Percentiles rank a stretch among this genome's conserved stretches.
Conservation (phyloP, 78 protist species). For the Dictyostelium firmibasis region DNA sequence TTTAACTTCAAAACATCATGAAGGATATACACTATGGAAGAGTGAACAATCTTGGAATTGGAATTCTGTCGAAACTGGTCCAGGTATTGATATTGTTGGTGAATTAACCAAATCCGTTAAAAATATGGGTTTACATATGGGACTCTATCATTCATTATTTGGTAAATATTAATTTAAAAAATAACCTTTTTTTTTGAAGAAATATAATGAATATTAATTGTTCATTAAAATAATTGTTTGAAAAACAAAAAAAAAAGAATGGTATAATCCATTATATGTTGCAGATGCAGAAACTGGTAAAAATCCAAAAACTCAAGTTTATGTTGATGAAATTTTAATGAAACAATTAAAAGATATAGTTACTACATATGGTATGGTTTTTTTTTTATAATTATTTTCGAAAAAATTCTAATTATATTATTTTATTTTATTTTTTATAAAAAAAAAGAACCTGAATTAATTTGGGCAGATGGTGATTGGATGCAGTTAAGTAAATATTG, state of each 20-base stretch:
- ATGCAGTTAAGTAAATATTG: not conserved
- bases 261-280: conserved; percentile 70
- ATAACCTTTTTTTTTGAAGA: too few relatives aligned
- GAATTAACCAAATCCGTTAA: conserved; percentile 11
- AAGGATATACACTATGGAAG: conserved; percentile 56
- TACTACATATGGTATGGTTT: not conserved
- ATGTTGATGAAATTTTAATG: conserved; percentile 25
- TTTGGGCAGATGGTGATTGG: conserved; percentile 69
- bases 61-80: conserved; percentile 74
- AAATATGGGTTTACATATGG: conserved; percentile 39
- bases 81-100: conserved; percentile 18
- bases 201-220: too few relatives aligned
- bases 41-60: conserved; percentile 18
- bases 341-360: conserved; percentile 42
- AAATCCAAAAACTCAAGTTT: not conserved
- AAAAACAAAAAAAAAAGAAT: not conserved
- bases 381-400: not conserved
- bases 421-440: not conserved
- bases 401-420: not conserved
- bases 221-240: too few relatives aligned
- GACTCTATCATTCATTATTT: conserved; percentile 56
- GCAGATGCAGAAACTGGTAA: conserved; percentile 26
- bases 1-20: conserved; percentile 75
- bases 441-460: not conserved
- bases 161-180: not conserved